Base-by-base conservation (phyloP, 805 yeast species). In the Myxozyma lipomycoides region DNA sequence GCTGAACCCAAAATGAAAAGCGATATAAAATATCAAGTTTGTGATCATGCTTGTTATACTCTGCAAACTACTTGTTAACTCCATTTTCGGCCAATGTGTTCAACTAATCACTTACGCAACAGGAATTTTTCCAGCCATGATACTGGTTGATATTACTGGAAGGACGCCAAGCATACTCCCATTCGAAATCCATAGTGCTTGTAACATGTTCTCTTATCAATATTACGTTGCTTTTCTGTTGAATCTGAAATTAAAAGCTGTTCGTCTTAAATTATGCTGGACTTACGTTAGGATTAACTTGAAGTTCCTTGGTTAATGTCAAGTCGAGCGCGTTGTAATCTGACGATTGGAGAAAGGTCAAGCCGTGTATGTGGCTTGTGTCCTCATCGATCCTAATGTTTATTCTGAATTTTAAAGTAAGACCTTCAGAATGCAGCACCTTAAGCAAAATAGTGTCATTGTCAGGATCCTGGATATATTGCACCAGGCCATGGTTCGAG, bases 141-240 rank as follows among this genome's bases (percentile, higher is more conserved):
- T 49, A 51, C 21, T 36, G 43, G 26, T 46, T 36, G 18, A 48
- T 49, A 4, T 45, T 40, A 2, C 51, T 30, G 5, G 59, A 63
- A 30, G 61, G 63, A 25, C 43, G 40, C 69, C 70, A 64, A 3
- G 46, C 49, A 69, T 69, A 70, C 3, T 52, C 53, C 61, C 71
- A 70, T 24, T 65, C 65, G 28, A 58, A 43, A 19, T 53, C 51
- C 17, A 48, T 58, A 12, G 38, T 35, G 1, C 39, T 42, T n/a
- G 64, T 30, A 5, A 24, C 21, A 37, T 59, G 61, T 46, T 67
- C 71, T 43, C 73, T 73, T n/a, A 70, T 60, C 35, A 68, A 60
- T 18, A 54, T 59, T 4, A 69, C 73, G 44, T 70, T 69, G 23
- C 65, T 63, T 44, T 67, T 65, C 21, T 68, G 67, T 43, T 70